Conservation (phyloP, 2,329 filamentous ascomycete genomes). For the Pezicula neosporulosa region DNA sequence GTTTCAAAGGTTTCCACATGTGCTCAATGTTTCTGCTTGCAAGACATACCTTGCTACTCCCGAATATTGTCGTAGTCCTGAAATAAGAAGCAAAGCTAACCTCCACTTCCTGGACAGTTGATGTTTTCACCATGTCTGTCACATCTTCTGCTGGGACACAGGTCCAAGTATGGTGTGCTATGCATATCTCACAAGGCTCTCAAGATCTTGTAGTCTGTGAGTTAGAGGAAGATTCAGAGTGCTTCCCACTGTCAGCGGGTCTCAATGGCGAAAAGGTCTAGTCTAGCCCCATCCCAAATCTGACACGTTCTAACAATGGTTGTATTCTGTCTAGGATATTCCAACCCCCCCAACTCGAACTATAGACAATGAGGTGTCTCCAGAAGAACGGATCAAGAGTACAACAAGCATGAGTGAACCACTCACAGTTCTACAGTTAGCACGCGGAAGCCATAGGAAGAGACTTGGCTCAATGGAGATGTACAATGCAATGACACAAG, state of each 20-base stretch:
- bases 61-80: no score
- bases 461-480: conserved; percentile 18
- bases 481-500: conserved; percentile 18
- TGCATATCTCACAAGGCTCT: conserved; percentile 1
- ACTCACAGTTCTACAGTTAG: conserved; percentile 12
- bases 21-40: no score
- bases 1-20: no score
- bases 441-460: conserved; percentile 9
- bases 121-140: conserved; percentile 16
- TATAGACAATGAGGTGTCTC: conserved; percentile 8
- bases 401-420: conserved; percentile 13
- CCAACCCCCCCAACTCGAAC: conserved; percentile 8
- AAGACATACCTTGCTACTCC: no score
- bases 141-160: conserved; percentile 11
- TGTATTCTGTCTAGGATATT: not conserved
- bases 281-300: conserved; percentile 5
- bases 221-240: conserved; percentile 15
- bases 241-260: conserved; percentile 6
- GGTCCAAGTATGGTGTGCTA: conserved; percentile 14
- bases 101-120: not conserved
- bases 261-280: conserved; percentile 7
- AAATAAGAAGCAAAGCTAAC: no score
- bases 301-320: not conserved
- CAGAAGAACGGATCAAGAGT: conserved; percentile 9
- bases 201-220: conserved; percentile 17